These are phyloP conservation scores for Ceratocystiopsis sp. DNA, from an alignment of 2,329 filamentous ascomycete genomes.

Conservation along the genomic window DNA sequence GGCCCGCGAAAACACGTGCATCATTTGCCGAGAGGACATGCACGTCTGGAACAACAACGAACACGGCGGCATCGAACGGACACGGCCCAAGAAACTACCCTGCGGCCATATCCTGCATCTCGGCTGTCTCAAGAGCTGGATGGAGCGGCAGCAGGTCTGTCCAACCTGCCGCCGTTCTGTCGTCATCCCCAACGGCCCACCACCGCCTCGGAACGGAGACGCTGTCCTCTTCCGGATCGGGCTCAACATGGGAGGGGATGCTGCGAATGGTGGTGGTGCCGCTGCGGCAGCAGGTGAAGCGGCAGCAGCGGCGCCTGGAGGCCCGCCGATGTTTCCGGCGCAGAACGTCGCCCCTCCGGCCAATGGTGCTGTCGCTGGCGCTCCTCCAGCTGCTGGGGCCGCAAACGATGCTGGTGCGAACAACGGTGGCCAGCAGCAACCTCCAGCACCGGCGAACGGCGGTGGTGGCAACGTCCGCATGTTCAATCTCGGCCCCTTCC, in stretches of 20 bases:
- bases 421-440: constrained; percentile 14
- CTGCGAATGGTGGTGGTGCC: background rate
- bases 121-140: constrained; percentile 87
- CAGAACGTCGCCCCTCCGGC: background rate
- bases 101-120: constrained; percentile 94
- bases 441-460: constrained; percentile 4
- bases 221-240: constrained; percentile 18
- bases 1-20: constrained; percentile 76
- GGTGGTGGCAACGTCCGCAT: constrained; percentile 15
- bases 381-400: background rate
- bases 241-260: constrained; percentile 12
- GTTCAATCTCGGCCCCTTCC: constrained; percentile 47
- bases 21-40: constrained; percentile 97
- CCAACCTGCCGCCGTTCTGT: constrained; percentile 85
- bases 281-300: too few relatives aligned
- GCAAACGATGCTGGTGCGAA: background rate
- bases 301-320: background rate
- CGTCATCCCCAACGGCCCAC: constrained; percentile 33
- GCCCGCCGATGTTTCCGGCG: too few relatives aligned
- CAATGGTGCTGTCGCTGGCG: background rate
- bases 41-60: constrained; percentile 50
- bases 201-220: constrained; percentile 3
- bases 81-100: constrained; percentile 85
- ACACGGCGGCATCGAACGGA: constrained; percentile 61
- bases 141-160: constrained; percentile 93